Evolutionary conservation across 225 moss, liverwort and hornwort species (phyloP).

Genomic region (Physcomitrellopsis africana): DNA sequence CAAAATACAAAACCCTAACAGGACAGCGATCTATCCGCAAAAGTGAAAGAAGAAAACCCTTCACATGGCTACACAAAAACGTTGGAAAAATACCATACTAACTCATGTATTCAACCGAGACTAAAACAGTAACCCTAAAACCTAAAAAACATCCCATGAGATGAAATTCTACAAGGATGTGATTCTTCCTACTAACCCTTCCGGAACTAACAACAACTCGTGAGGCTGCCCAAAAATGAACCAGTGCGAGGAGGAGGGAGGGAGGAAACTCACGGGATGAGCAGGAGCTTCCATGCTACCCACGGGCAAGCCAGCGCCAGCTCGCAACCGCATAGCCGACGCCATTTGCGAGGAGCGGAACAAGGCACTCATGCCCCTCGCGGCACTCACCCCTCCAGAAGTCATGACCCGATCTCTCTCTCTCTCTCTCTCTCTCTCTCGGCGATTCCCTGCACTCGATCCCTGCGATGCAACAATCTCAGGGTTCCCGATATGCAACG

Average conservation of each 20-base stretch:
- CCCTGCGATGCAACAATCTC: not conserved
- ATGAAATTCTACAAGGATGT: not conserved
- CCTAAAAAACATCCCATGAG: not conserved
- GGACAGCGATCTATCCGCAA: conserved; percentile 2
- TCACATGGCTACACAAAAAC: not conserved
- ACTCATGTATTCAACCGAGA: not conserved
- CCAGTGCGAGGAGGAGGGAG: not conserved
- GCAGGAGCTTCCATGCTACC: conserved; percentile 53
- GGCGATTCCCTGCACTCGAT: not conserved
- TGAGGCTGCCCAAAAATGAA: not conserved
- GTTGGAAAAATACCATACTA: not conserved
- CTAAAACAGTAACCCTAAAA: not conserved
- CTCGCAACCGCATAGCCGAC: conserved; percentile 58
- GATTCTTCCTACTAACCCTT: not conserved
- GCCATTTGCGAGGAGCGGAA: conserved; percentile 57
- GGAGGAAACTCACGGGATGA: conserved; percentile 45
- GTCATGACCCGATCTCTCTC: conserved; percentile 31
- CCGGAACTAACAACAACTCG: not conserved
- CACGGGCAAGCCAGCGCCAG: conserved; percentile 71
- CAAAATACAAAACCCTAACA: conserved; percentile 17
- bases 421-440: not conserved
- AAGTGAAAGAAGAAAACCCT: not conserved
- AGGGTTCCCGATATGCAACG: not conserved
- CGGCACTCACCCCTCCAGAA: conserved; percentile 67
- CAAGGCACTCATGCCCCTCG: conserved; percentile 59